Percentiles rank a stretch among this genome's conserved stretches.
Conservation (phyloP, 1,139 yeast species). For the Geotrichum bryndzae region DNA sequence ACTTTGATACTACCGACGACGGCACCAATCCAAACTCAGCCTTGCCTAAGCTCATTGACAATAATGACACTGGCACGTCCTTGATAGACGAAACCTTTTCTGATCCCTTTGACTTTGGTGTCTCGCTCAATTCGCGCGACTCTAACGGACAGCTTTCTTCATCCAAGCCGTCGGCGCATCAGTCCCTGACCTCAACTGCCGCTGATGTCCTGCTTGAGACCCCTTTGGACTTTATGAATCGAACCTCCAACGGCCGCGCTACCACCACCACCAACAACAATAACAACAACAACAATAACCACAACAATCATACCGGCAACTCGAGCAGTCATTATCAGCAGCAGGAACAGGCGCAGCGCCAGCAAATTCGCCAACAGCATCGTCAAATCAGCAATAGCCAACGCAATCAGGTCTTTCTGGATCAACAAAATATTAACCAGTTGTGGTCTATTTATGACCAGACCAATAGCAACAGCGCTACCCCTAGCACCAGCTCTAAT, state of each 20-base stretch:
- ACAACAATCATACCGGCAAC: not conserved
- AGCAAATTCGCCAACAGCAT: conserved; percentile 18
- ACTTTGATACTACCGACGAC: not conserved
- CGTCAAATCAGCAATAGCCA: not conserved
- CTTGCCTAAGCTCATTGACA: not conserved
- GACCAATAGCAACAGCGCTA: not conserved
- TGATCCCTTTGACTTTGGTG: conserved; percentile 12
- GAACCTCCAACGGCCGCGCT: conserved; percentile 21
- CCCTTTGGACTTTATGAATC: conserved; percentile 14
- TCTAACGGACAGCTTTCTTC: not conserved
- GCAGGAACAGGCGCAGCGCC: conserved; percentile 19
- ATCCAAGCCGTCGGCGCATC: not conserved
- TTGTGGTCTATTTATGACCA: conserved; percentile 4
- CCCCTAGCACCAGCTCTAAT: not conserved
- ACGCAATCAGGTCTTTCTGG: not conserved
- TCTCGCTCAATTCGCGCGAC: not conserved
- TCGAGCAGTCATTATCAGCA: conserved; percentile 11
- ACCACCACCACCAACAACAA: conserved; percentile 21
- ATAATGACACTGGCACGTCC: not conserved
- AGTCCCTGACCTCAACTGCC: conserved; percentile 2
- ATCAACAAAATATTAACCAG: conserved; percentile 8
- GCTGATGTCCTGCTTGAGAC: conserved; percentile 18
- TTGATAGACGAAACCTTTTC: not conserved
- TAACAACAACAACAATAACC: conserved; percentile 16
- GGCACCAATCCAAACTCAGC: not conserved